Conservation (phyloP, 768 basidiomycete genomes). For the Xerocomus spinulosus region DNA sequence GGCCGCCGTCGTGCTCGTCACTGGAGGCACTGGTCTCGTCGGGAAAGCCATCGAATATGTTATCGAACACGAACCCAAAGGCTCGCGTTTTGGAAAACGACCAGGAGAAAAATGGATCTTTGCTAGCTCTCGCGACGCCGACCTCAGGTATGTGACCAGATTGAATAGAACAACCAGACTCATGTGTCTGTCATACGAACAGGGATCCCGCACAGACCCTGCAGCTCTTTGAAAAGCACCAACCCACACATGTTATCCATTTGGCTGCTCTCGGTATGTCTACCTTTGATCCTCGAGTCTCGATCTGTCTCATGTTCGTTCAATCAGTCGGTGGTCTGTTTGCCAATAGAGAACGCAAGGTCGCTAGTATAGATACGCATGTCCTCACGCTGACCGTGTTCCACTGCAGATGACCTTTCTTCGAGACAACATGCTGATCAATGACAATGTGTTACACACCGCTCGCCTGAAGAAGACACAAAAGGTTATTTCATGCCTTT, state of each 20-base stretch:
- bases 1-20: slow-evolving; percentile 63
- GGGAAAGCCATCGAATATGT: slow-evolving; percentile 79
- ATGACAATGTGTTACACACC: slow-evolving; percentile 85
- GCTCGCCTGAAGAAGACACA: slow-evolving; percentile 58
- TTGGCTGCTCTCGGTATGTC: slow-evolving; percentile 84
- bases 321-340: slow-evolving; percentile 85
- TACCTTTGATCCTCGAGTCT: not conserved
- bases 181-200: slow-evolving; percentile 4
- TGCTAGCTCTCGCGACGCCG: slow-evolving; percentile 71
- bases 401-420: slow-evolving; percentile 73
- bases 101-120: slow-evolving; percentile 86
- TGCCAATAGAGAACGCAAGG: slow-evolving; percentile 94
- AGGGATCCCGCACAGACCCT: slow-evolving; percentile 70
- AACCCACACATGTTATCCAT: slow-evolving; percentile 95
- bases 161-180: not conserved
- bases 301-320: slow-evolving; percentile 5
- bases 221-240: slow-evolving; percentile 81
- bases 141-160: slow-evolving; percentile 62
- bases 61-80: slow-evolving; percentile 72
- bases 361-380: slow-evolving; percentile 22
- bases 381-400: not conserved
- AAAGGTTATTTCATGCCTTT: slow-evolving; percentile 92
- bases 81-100: slow-evolving; percentile 72
- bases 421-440: slow-evolving; percentile 92
- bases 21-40: slow-evolving; percentile 82